Conservation (phyloP, 768 basidiomycete genomes). For the Lyophyllum shimeji region DNA sequence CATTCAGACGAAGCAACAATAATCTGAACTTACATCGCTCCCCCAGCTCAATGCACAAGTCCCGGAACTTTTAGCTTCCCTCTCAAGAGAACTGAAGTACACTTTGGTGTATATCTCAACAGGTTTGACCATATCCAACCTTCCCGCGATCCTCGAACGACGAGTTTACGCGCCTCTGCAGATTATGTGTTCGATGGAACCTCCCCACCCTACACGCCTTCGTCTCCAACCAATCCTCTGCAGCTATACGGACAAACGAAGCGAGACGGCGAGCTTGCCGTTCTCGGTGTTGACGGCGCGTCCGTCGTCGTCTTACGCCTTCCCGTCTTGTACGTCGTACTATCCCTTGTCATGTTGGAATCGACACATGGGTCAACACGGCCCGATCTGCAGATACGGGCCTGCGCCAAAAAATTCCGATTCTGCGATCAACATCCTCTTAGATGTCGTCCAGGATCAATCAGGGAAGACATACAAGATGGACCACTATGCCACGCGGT, state of each 20-base stretch:
- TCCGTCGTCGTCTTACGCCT: slow-evolving; percentile 77
- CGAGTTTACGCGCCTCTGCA: slow-evolving; percentile 21
- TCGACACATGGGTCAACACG: not conserved
- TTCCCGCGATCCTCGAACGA: not conserved
- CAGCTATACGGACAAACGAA: slow-evolving; percentile 90
- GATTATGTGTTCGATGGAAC: slow-evolving; percentile 97
- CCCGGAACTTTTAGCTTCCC: slow-evolving; percentile 66
- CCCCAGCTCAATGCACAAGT: slow-evolving; percentile 80
- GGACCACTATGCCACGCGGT: slow-evolving; percentile 93
- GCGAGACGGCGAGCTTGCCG: slow-evolving; percentile 81
- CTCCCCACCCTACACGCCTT: slow-evolving; percentile 85
- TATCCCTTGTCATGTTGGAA: slow-evolving; percentile 23
- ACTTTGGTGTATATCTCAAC: slow-evolving; percentile 92
- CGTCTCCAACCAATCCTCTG: slow-evolving; percentile 74
- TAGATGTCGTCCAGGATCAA: slow-evolving; percentile 85
- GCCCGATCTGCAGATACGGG: slow-evolving; percentile 64
- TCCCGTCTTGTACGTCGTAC: slow-evolving; percentile 83
- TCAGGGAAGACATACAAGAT: slow-evolving; percentile 89
- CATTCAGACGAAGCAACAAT: not conserved
- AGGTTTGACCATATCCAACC: slow-evolving; percentile 36
- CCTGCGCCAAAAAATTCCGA: slow-evolving; percentile 83
- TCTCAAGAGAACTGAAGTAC: slow-evolving; percentile 62
- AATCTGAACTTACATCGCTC: not conserved
- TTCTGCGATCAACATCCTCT: slow-evolving; percentile 83
- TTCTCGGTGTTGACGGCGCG: slow-evolving; percentile 57